phyloP scores from a whole-genome alignment of 768 basidiomycete species.

The Dentipellis sp. region DNA sequence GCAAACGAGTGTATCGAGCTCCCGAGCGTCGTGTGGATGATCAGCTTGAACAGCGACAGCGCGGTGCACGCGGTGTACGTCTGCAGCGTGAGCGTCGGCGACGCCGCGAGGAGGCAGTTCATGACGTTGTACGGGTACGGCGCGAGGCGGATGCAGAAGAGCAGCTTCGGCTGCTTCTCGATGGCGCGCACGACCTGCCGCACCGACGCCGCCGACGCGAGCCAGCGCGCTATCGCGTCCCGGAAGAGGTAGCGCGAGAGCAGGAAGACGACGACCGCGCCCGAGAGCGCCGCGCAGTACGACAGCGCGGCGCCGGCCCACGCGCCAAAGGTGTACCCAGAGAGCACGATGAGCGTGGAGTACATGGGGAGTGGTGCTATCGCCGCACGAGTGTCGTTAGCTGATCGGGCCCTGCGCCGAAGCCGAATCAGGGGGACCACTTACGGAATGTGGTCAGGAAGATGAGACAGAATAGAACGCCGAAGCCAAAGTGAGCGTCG shows the following conservation, averaged over 20 bases:
- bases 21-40: slow-evolving; percentile 85
- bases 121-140: slow-evolving; percentile 92
- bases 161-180: slow-evolving; percentile 76
- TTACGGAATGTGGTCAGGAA: slow-evolving; percentile 84
- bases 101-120: slow-evolving; percentile 87
- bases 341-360: slow-evolving; percentile 86
- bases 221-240: slow-evolving; percentile 61
- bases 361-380: slow-evolving; percentile 86
- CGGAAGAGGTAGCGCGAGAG: slow-evolving; percentile 69
- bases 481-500: slow-evolving; percentile 65
- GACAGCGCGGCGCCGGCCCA: slow-evolving; percentile 81
- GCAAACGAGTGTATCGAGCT: slow-evolving; percentile 80
- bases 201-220: slow-evolving; percentile 60
- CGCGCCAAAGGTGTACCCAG: slow-evolving; percentile 85
- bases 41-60: slow-evolving; percentile 80
- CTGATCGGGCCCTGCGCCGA: slow-evolving; percentile 6
- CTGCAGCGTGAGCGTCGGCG: slow-evolving; percentile 68
- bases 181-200: slow-evolving; percentile 80
- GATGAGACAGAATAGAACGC: slow-evolving; percentile 72
- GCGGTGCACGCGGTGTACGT: slow-evolving; percentile 78
- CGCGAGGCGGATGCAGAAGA: slow-evolving; percentile 89
- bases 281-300: slow-evolving; percentile 76
- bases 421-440: slow-evolving; percentile 21
- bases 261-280: slow-evolving; percentile 77
- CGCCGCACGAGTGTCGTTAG: slow-evolving; percentile 4